Conservation (phyloP, 306 rosid species). For the Sicyos edulis region DNA sequence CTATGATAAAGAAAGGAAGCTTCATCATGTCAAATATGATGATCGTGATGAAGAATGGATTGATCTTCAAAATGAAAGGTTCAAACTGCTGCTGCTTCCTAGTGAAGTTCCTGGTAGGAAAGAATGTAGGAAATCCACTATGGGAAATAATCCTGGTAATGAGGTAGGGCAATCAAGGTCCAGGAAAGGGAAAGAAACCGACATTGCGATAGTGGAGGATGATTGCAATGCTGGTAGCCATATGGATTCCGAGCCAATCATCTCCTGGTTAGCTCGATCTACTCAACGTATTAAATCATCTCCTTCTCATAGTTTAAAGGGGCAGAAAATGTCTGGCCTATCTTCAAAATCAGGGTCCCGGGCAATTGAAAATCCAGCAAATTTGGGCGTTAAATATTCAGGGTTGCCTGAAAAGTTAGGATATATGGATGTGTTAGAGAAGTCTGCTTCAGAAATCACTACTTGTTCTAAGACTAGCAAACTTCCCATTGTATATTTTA, state of each 20-base stretch:
- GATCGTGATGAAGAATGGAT: constrained; percentile 97
- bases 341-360: constrained; percentile 34
- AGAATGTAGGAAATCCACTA: constrained; percentile 30
- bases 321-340: constrained; percentile 51
- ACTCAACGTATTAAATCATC: constrained; percentile 50
- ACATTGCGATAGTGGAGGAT: constrained; percentile 30
- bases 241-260: constrained; percentile 88
- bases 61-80: constrained; percentile 77
- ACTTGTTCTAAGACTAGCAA: constrained; percentile 38
- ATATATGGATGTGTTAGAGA: constrained; percentile 34
- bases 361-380: constrained; percentile 34
- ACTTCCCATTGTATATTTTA: constrained; percentile 67
- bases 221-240: constrained; percentile 46
- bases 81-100: constrained; percentile 82
- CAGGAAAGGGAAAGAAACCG: constrained; percentile 41
- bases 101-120: constrained; percentile 76
- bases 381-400: constrained; percentile 15
- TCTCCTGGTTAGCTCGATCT: constrained; percentile 83
- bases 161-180: constrained; percentile 36
- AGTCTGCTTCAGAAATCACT: constrained; percentile 36
- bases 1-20: constrained; percentile 51
- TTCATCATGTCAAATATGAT: constrained; percentile 88
- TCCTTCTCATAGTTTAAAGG: constrained; percentile 47
- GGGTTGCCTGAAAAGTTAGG: constrained; percentile 37
- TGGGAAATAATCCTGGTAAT: constrained; percentile 34